Conservation (phyloP, 768 basidiomycete genomes). For the Inosperma sp. region DNA sequence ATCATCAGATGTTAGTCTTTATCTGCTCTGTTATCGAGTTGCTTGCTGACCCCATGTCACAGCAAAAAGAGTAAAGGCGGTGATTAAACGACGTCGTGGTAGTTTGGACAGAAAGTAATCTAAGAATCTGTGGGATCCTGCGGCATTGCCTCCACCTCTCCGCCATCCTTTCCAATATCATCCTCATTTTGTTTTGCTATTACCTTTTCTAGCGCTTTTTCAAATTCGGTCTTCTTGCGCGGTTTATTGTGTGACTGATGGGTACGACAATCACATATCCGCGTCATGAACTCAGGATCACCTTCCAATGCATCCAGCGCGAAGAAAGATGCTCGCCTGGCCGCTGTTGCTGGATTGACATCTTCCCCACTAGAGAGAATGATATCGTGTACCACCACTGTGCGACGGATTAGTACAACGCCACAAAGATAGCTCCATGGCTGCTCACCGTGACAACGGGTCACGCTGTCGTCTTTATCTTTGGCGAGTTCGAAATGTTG, state of each 20-base stretch:
- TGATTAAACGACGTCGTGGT: conserved; percentile 8
- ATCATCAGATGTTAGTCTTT: conserved; percentile 59
- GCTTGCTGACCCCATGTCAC: conserved; percentile 6
- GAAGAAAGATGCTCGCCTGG: conserved; percentile 55
- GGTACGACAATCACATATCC: conserved; percentile 63
- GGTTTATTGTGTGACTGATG: conserved; percentile 35
- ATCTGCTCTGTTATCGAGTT: neutral
- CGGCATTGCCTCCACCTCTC: neutral
- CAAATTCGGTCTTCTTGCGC: conserved; percentile 25
- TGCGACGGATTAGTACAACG: neutral
- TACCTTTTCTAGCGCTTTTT: conserved; percentile 26
- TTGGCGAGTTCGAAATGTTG: conserved; percentile 59
- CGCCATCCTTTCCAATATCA: neutral
- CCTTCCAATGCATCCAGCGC: conserved; percentile 68
- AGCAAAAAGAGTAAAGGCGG: conserved; percentile 43
- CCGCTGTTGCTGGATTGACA: conserved; percentile 46
- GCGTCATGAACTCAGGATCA: conserved; percentile 56
- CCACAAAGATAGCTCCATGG: neutral
- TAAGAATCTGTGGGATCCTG: too few species aligned
- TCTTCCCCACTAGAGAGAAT: conserved; percentile 58
- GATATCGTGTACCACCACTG: conserved; percentile 67
- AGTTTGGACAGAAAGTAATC: neutral
- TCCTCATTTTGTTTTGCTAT: conserved; percentile 14
- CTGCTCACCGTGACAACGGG: conserved; percentile 51
- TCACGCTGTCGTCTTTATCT: conserved; percentile 36